phyloP scores from a whole-genome alignment of 805 yeast species.

The Kuraishia capsulata region DNA sequence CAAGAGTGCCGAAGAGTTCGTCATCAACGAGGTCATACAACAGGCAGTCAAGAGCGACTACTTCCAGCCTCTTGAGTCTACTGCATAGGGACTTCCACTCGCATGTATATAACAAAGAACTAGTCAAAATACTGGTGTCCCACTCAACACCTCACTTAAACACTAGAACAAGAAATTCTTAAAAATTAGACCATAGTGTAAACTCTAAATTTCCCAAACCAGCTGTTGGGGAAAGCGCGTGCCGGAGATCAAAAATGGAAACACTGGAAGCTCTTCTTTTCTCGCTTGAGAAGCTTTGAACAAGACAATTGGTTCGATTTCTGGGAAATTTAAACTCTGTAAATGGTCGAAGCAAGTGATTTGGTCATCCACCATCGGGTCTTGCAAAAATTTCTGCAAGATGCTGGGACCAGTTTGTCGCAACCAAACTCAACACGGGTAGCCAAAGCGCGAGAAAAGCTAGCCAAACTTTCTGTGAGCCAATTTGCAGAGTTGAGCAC shows the following conservation, averaged over 20 bases:
- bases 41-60: background rate
- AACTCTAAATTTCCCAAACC: too few species aligned
- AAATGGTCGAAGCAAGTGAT: constrained; percentile 5
- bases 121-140: background rate
- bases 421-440: constrained; percentile 44
- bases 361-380: constrained; percentile 31
- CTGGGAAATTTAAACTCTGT: too few species aligned
- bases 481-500: constrained; percentile 89
- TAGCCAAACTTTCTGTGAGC: constrained; percentile 66
- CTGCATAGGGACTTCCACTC: background rate
- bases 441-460: constrained; percentile 76
- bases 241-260: too few species aligned
- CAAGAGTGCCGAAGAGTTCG: constrained; percentile 45
- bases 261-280: too few species aligned
- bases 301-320: too few species aligned
- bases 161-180: too few species aligned
- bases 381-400: constrained; percentile 39
- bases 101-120: background rate
- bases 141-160: background rate
- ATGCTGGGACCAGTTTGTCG: constrained; percentile 36
- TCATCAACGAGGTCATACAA: constrained; percentile 18
- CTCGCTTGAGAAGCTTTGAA: too few species aligned
- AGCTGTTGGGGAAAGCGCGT: too few species aligned
- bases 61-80: too few species aligned
- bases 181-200: too few species aligned